Conservation (phyloP, 805 yeast species). For the Wickerhamiella qilinensis region DNA sequence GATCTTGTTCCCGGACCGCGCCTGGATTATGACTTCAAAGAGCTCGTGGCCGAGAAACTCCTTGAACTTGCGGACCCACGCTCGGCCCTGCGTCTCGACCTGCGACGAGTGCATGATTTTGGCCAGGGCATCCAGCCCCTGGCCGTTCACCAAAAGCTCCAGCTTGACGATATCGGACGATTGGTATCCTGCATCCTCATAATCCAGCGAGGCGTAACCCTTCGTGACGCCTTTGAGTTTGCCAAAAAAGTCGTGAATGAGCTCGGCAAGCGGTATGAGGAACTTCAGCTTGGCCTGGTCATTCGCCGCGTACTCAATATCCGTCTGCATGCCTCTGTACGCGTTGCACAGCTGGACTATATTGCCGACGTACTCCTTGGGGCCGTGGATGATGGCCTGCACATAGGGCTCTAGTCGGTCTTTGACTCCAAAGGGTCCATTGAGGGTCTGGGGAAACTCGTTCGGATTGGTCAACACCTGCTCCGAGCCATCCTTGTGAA, state of each 20-base stretch:
- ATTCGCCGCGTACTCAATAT: slow-evolving; percentile 55
- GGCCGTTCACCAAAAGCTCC: slow-evolving; percentile 80
- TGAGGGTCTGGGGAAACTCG: slow-evolving; percentile 57
- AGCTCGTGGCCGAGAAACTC: slow-evolving; percentile 67
- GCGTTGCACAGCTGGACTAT: slow-evolving; percentile 77
- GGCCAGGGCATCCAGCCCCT: slow-evolving; percentile 79
- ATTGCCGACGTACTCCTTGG: slow-evolving; percentile 72
- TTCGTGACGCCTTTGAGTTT: slow-evolving; percentile 74
- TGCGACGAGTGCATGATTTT: slow-evolving; percentile 77
- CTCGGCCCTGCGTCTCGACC: slow-evolving; percentile 55
- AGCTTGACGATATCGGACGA: slow-evolving; percentile 69
- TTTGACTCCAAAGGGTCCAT: slow-evolving; percentile 14
- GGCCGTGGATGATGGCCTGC: slow-evolving; percentile 77
- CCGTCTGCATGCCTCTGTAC: slow-evolving; percentile 71
- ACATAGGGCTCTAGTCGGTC: slow-evolving; percentile 60
- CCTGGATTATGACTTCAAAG: slow-evolving; percentile 87
- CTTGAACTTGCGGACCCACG: slow-evolving; percentile 70
- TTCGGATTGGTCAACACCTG: slow-evolving; percentile 73
- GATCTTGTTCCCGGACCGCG: slow-evolving; percentile 61
- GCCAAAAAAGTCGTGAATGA: slow-evolving; percentile 93
- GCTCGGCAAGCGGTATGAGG: slow-evolving; percentile 68
- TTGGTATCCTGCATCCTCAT: slow-evolving; percentile 81
- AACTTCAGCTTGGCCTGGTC: slow-evolving; percentile 74
- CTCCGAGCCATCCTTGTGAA: slow-evolving; percentile 49
- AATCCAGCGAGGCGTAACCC: slow-evolving; percentile 90